Base-by-base conservation (phyloP, 164 flowering plant genomes). In the Euptelea pleiosperma region DNA sequence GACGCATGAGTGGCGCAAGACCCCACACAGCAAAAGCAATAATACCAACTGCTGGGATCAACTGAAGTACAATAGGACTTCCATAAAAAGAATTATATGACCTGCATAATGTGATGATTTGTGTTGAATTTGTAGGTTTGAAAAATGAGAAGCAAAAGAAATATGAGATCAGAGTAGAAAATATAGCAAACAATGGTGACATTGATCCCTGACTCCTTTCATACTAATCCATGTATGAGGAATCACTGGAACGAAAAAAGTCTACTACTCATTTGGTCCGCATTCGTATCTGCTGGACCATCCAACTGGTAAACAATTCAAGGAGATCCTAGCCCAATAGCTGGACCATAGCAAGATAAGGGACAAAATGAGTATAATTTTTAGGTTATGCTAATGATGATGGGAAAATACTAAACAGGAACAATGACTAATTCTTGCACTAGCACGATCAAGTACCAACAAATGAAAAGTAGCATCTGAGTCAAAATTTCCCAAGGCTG, bases 21-120 rank as follows among this genome's bases (percentile, higher is more conserved):
- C 89, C 91, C 91, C 91, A 92, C 25, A 81, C 31, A 24, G 96
- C 74, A 76, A 92, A 87, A 46, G 73, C 56, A 64, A 89, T 67
- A 34, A 92, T 52, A 44, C 84, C 85, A 58, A 79, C 71, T 48
- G 91, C 89, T 45, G 95, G 81, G 64, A 76, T 64, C 75, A 92
- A 71, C 68, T 78, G 86, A 48, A 76, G 36, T 15, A 82, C 64
- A 36, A 71, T 45, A 36, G 85, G 78, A 62, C 63, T 75, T 60
- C 81, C 74, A 64, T 75, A 71, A 52, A 82, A 64, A 52, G 70
- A 70, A 70, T 68, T 74, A 70, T 51, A 79, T 43, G 86, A 78
- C 73, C 96, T 91, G 81, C 64, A 74, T 6, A 35, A 69, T 31
- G 52, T 8, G 19, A 25, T 21, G 31, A 9, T 5, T 41, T 52